Evolutionary conservation across 306 rosid genomes (phyloP).

Genomic region (Lagenaria siceraria): DNA sequence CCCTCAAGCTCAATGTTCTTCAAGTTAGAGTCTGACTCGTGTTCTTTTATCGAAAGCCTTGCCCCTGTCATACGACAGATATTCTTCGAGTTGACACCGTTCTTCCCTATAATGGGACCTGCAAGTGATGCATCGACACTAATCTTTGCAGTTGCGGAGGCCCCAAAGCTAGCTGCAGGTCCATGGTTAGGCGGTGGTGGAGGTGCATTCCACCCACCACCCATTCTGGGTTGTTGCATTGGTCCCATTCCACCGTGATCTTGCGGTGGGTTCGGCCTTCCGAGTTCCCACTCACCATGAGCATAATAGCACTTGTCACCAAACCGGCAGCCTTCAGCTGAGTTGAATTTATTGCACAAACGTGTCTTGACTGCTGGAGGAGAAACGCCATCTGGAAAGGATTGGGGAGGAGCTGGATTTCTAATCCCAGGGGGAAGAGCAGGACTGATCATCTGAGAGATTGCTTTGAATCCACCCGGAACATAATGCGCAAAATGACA

Average conservation of each 20-base stretch:
- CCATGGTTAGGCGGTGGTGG: conserved; percentile 30
- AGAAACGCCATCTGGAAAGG: conserved; percentile 63
- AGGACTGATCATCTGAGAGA: conserved; percentile 50
- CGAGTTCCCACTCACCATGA: conserved; percentile 77
- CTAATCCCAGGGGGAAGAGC: conserved; percentile 38
- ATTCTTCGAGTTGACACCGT: conserved; percentile 67
- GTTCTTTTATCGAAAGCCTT: conserved; percentile 62
- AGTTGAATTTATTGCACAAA: conserved; percentile 63
- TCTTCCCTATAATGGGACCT: conserved; percentile 80
- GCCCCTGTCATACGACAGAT: conserved; percentile 78
- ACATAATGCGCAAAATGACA: conserved; percentile 78
- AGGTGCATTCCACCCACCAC: conserved; percentile 34
- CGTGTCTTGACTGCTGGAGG: conserved; percentile 72
- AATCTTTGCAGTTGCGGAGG: conserved; percentile 69
- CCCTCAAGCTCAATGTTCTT: conserved; percentile 87
- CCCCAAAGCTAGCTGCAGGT: conserved; percentile 59
- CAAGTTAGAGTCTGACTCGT: conserved; percentile 56
- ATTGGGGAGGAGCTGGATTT: conserved; percentile 37
- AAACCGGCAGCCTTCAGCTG: conserved; percentile 79
- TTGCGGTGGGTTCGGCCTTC: conserved; percentile 48
- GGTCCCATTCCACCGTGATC: conserved; percentile 44
- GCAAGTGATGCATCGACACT: conserved; percentile 71
- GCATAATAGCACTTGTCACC: conserved; percentile 78
- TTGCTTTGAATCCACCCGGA: conserved; percentile 75
- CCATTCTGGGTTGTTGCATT: conserved; percentile 30